Base-by-base conservation (phyloP, 495 filamentous ascomycete genomes). In the Talaromyces trachyspermus region DNA sequence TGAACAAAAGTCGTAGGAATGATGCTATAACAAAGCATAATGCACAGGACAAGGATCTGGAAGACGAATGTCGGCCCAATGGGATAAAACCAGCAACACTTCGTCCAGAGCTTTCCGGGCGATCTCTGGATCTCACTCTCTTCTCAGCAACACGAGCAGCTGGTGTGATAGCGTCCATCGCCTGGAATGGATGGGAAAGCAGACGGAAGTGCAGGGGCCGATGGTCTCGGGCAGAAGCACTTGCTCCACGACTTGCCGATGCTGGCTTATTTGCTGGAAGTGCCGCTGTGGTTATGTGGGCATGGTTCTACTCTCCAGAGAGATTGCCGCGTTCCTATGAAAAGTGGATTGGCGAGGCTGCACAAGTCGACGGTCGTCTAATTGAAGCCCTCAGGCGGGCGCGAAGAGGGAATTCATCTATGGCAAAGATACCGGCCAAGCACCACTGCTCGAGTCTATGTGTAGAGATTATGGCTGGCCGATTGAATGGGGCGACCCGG, bases 201-300 rank as follows among this genome's bases (percentile, higher is more conserved):
- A 51, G 55, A 22, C 61, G 68, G 3, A 60, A 54, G 18, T 35
- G 56, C 18, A 51, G 55, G 26, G 64, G 66, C 12, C 65, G 63
- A 38, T 79, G 79, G 76, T 75, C 75, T 22, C 49, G 54, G 46
- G 62, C 71, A 22, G 77, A 86, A 49, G 46, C 63, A 6, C 37
- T 75, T 24, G 54, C 81, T 26, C 73, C 79, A 5, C 65, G 61
- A 14, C 56, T 81, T 30, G 68, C 79, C 22, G 86, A 89, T 57
- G 76, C 86, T n/a, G 65, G 75, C 8, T 58, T 91, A 4, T 96
- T 96, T 59, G 80, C 87, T 15, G 54, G 76, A 45, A 90, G 84
- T 52, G 78, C 80, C 37, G 84, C 80, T n/a, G 64, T 88, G 2
- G 81, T 96, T 40, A 96, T 95, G 88, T 89, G 87, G 83, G 77